Evolutionary conservation across 306 rosid species (phyloP).

Genomic region (Trichosanthes truncata): DNA sequence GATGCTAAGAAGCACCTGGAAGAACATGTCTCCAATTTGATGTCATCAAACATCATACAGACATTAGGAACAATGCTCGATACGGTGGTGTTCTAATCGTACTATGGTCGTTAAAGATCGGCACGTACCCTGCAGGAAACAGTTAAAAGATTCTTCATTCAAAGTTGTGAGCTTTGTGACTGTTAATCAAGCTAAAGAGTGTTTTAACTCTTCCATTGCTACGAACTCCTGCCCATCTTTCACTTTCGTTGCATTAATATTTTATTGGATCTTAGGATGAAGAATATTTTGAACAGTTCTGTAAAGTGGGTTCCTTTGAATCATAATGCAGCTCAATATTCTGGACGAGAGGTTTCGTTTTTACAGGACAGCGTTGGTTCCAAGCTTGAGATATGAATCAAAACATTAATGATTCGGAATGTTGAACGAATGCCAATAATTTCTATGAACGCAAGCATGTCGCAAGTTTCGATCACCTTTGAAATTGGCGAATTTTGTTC

Average conservation of each 20-base stretch:
- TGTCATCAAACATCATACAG: slow-evolving; percentile 91
- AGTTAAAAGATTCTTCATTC: neutral
- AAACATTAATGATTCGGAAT: neutral
- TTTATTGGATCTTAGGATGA: neutral
- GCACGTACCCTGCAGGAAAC: neutral
- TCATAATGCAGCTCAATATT: neutral
- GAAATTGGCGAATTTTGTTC: neutral
- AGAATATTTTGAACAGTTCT: neutral
- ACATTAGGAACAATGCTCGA: slow-evolving; percentile 93
- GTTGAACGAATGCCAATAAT: neutral
- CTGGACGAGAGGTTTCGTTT: neutral
- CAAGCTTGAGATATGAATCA: neutral
- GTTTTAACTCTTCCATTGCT: neutral
- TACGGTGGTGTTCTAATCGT: slow-evolving; percentile 67
- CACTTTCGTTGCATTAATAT: neutral
- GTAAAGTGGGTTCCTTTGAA: neutral
- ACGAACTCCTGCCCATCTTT: neutral
- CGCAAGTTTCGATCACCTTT: neutral
- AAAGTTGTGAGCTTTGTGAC: neutral
- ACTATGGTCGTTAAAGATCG: neutral
- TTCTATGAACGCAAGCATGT: neutral
- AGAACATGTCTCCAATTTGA: slow-evolving; percentile 85
- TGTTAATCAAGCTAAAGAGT: neutral
- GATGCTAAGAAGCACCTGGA: slow-evolving; percentile 96
- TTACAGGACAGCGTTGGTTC: neutral